Percentiles rank a stretch among this genome's conserved stretches.
These are phyloP conservation scores for Cyanidioschyzon merolae DNA, from an alignment of 23 red algal species.

Conservation along the genomic window DNA sequence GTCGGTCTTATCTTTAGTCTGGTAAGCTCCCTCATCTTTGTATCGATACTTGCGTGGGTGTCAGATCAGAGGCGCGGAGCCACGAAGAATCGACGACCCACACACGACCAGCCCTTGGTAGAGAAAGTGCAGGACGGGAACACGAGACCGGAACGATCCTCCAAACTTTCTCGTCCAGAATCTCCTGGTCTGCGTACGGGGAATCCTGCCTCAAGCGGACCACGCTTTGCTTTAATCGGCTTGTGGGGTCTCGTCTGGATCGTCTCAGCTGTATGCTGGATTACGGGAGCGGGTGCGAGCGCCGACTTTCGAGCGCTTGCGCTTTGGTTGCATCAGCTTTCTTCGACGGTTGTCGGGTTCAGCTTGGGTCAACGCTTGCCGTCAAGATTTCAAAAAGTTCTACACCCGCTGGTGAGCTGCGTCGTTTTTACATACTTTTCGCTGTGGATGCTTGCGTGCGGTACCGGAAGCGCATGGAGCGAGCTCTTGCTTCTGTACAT, in stretches of 20 bases:
- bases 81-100: background rate
- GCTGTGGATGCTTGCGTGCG: background rate
- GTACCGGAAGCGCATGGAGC: background rate
- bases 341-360: slow-evolving; percentile 62
- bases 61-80: background rate
- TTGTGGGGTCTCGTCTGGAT: background rate
- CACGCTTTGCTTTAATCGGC: background rate
- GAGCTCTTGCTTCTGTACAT: slow-evolving; percentile 6
- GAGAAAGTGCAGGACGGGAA: background rate
- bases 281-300: background rate
- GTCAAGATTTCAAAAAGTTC: slow-evolving; percentile 21
- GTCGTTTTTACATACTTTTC: slow-evolving; percentile 13
- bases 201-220: background rate
- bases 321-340: slow-evolving; percentile 10
- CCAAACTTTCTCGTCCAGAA: background rate
- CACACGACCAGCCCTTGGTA: background rate
- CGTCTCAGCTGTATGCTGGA: background rate
- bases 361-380: slow-evolving; percentile 56
- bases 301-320: background rate
- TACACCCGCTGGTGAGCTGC: slow-evolving; percentile 82
- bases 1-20: background rate
- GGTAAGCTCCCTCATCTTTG: background rate
- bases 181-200: background rate
- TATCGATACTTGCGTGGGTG: background rate
- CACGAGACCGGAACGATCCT: background rate